Conservation (phyloP, 495 filamentous ascomycete genomes). For the Hypomontagnella submonticulosa region DNA sequence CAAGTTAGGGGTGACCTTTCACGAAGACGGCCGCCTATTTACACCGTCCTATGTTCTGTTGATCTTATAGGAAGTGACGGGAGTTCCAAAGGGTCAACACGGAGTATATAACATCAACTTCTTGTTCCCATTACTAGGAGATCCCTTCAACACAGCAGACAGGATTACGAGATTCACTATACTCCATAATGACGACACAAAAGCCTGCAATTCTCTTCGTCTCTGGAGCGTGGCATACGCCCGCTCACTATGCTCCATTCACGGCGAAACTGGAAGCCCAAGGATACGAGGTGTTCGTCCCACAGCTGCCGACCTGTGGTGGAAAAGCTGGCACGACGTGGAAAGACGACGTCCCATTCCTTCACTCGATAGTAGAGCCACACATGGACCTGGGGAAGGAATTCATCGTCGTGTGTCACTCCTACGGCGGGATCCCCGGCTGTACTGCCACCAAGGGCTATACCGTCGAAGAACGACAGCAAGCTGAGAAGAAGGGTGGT, state of each 20-base stretch:
- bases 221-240: constrained; percentile 20
- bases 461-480: constrained; percentile 44
- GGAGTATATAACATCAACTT: no score
- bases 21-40: no score
- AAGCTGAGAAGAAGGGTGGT: constrained; percentile 46
- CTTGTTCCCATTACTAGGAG: no score
- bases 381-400: constrained; percentile 45
- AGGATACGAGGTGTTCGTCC: constrained; percentile 23
- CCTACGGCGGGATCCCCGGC: constrained; percentile 43
- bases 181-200: not conserved
- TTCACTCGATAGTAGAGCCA: constrained; percentile 42
- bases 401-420: constrained; percentile 45
- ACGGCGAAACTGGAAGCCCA: constrained; percentile 22
- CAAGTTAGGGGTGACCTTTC: no score
- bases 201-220: constrained; percentile 29
- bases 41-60: no score
- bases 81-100: no score
- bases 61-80: no score
- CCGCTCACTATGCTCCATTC: constrained; percentile 14
- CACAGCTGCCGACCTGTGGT: constrained; percentile 13
- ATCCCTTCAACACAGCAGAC: no score
- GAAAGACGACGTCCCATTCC: constrained; percentile 30
- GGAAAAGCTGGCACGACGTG: constrained; percentile 21
- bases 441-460: constrained; percentile 37
- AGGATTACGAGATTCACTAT: not conserved